phyloP scores from a whole-genome alignment of 192 early-diverging fungal species.

The Mortierella alpina region DNA sequence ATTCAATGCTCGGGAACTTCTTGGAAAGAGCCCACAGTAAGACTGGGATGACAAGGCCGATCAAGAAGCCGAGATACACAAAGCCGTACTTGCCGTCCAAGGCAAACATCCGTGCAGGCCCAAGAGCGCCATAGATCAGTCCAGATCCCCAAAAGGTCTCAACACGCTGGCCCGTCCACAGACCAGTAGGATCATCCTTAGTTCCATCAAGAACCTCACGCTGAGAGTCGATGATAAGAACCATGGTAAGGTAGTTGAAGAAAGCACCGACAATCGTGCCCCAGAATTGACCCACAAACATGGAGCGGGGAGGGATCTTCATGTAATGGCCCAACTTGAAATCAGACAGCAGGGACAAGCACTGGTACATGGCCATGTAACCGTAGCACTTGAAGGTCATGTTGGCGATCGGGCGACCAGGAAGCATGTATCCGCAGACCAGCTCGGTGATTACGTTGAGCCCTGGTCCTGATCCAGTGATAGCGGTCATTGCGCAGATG shows the following conservation, averaged over 20 bases:
- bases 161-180: conserved; percentile 63
- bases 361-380: conserved; percentile 71
- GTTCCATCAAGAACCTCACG: conserved; percentile 33
- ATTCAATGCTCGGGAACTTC: conserved; percentile 46
- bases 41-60: conserved; percentile 46
- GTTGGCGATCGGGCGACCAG: conserved; percentile 64
- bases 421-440: conserved; percentile 66
- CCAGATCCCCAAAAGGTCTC: conserved; percentile 71
- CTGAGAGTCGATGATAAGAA: conserved; percentile 49
- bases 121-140: conserved; percentile 78
- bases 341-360: conserved; percentile 73
- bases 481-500: conserved; percentile 65
- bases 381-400: conserved; percentile 73
- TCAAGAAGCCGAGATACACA: conserved; percentile 51
- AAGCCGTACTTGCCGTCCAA: conserved; percentile 44
- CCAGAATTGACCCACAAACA: conserved; percentile 71
- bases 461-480: conserved; percentile 60
- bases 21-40: conserved; percentile 43
- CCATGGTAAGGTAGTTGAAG: conserved; percentile 59
- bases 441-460: conserved; percentile 72
- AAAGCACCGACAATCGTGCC: conserved; percentile 64
- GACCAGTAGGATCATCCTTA: conserved; percentile 53
- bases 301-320: conserved; percentile 75
- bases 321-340: conserved; percentile 83
- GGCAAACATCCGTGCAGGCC: conserved; percentile 72